phyloP scores from a whole-genome alignment of 257 asterid species.

The Fraxinus anomala region DNA sequence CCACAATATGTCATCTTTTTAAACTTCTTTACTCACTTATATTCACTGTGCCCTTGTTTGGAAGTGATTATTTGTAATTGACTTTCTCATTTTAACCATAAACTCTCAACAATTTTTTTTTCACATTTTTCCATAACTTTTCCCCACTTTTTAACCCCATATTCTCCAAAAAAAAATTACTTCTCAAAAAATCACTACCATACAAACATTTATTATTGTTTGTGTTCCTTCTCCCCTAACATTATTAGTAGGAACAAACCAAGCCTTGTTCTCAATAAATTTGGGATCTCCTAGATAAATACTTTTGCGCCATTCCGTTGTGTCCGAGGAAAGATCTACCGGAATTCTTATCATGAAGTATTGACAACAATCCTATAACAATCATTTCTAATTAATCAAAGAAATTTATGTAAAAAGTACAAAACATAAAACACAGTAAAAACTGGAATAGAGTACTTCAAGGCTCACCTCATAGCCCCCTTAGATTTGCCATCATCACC shows the following conservation, averaged over 20 bases:
- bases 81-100: too few species aligned
- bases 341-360: background rate
- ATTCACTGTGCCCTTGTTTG: background rate
- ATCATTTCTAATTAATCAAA: background rate
- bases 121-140: too few species aligned
- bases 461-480: constrained; percentile 69
- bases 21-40: background rate
- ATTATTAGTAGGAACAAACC: background rate
- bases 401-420: background rate
- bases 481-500: constrained; percentile 76
- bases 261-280: background rate
- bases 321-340: background rate
- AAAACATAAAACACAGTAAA: constrained; percentile 1
- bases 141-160: too few species aligned
- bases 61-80: too few species aligned
- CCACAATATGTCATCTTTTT: constrained; percentile 3
- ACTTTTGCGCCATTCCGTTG: background rate
- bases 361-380: constrained; percentile 1
- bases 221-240: background rate
- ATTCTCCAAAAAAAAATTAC: too few species aligned
- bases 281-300: background rate
- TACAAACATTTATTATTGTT: background rate
- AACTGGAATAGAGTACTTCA: background rate
- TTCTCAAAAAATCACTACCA: too few species aligned
- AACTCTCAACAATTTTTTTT: too few species aligned